Evolutionary conservation across 129 eudicot genomes (phyloP).

Genomic region (Pittosporum tobira): DNA sequence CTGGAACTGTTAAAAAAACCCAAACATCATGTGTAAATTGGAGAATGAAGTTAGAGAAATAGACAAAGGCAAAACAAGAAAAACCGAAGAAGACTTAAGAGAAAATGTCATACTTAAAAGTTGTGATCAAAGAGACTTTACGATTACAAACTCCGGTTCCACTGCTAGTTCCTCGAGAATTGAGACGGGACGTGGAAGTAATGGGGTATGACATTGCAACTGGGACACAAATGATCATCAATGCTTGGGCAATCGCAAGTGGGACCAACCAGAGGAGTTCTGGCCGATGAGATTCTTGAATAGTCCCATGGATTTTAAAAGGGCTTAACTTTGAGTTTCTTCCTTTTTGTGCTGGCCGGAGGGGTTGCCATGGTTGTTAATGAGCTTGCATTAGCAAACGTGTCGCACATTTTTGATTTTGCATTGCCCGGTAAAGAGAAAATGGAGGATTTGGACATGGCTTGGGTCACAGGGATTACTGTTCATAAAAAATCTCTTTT

Average conservation of each 20-base stretch:
- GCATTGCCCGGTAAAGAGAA: slow-evolving; percentile 20
- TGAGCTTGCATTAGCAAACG: slow-evolving; percentile 40
- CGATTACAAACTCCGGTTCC: slow-evolving; percentile 41
- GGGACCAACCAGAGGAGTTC: slow-evolving; percentile 51
- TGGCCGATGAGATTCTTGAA: slow-evolving; percentile 47
- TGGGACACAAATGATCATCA: too few species aligned
- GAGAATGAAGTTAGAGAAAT: slow-evolving; percentile 32
- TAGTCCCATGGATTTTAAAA: slow-evolving; percentile 20
- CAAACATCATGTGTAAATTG: slow-evolving; percentile 23
- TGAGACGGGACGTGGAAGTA: slow-evolving; percentile 28
- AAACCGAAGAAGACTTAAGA: slow-evolving; percentile 34
- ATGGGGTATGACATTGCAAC: slow-evolving; percentile 34
- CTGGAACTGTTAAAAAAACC: slow-evolving; percentile 44
- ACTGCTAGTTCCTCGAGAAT: slow-evolving; percentile 33
- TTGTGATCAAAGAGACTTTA: slow-evolving; percentile 39
- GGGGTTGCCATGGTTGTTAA: slow-evolving; percentile 32
- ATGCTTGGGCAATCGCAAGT: slow-evolving; percentile 57
- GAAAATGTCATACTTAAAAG: slow-evolving; percentile 45
- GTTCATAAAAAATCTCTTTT: slow-evolving; percentile 30
- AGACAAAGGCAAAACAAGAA: slow-evolving; percentile 10
- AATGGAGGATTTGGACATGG: slow-evolving; percentile 38
- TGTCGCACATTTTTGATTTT: slow-evolving; percentile 34
- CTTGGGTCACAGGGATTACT: slow-evolving; percentile 28
- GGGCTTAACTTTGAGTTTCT: slow-evolving; percentile 38
- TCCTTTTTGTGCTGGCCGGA: slow-evolving; percentile 61